A percentile compares a stretch with the other conserved stretches of the same genome.
phyloP scores from a whole-genome alignment of 2,329 filamentous ascomycete species.

The Trichoderma breve region DNA sequence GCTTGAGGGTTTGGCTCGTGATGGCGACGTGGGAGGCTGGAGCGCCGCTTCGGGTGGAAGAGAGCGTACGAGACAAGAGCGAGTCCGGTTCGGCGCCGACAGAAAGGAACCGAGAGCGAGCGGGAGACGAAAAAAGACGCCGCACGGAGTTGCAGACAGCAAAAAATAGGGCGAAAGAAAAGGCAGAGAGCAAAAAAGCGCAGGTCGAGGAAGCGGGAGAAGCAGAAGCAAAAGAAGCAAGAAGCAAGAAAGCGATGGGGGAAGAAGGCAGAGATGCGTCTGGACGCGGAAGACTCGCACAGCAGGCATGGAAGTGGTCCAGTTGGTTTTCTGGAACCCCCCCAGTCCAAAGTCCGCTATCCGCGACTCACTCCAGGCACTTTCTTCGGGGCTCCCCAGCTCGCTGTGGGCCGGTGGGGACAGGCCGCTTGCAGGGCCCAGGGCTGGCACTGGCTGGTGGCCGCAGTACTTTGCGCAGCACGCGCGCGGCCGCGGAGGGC shows the following conservation, averaged over 20 bases:
- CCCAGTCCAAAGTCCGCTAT: constrained; percentile 12
- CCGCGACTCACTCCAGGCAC: constrained; percentile 8
- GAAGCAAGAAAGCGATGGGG: neutral
- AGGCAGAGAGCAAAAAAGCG: neutral
- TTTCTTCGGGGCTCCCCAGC: constrained; percentile 10
- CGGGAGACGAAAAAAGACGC: neutral
- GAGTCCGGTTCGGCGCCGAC: constrained; percentile 1
- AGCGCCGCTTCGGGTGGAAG: constrained; percentile 11
- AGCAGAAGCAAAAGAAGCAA: neutral
- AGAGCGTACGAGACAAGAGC: neutral
- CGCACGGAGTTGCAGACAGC: neutral
- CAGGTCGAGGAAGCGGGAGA: neutral
- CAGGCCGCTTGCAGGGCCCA: constrained; percentile 12
- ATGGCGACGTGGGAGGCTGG: constrained; percentile 4
- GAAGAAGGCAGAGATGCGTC: neutral
- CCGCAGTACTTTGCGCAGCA: neutral
- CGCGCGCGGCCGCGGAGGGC: neutral
- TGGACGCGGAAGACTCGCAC: constrained; percentile 14
- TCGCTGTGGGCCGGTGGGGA: constrained; percentile 20
- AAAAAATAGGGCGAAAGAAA: neutral
- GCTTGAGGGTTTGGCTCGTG: neutral
- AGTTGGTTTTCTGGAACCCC: constrained; percentile 20
- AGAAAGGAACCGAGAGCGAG: neutral
- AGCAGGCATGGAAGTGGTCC: neutral
- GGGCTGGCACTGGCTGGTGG: neutral